phyloP scores from a whole-genome alignment of 805 yeast genomes.

The Ogataea henricii region DNA sequence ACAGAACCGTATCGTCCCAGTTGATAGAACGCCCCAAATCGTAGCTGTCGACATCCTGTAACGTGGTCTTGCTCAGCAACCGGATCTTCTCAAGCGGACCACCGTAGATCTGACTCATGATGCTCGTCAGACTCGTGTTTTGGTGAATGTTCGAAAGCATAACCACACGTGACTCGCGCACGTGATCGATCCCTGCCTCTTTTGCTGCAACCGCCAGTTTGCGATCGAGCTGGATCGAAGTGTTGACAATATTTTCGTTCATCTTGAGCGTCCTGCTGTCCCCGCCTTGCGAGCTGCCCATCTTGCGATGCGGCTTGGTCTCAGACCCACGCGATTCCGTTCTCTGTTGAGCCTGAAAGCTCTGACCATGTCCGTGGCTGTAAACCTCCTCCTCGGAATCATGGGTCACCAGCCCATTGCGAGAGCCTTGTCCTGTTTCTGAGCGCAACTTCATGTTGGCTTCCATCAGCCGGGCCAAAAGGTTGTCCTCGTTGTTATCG shows the following conservation, averaged over 20 bases:
- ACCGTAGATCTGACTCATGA: constrained; percentile 60
- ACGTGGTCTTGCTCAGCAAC: constrained; percentile 25
- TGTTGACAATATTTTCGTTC: constrained; percentile 25
- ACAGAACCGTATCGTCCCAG: constrained; percentile 37
- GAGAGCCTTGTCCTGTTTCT: constrained; percentile 9
- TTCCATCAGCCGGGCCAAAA: constrained; percentile 24
- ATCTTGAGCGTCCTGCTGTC: constrained; percentile 17
- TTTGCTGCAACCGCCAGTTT: constrained; percentile 3
- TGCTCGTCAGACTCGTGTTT: constrained; percentile 47
- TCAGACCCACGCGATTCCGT: constrained; percentile 16
- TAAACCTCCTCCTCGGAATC: constrained; percentile 15
- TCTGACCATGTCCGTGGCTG: neutral
- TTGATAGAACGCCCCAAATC: constrained; percentile 18
- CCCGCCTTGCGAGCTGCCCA: constrained; percentile 8
- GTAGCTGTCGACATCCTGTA: constrained; percentile 11
- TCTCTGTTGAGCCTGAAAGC: neutral
- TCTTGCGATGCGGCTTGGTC: constrained; percentile 4
- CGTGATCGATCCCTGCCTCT: constrained; percentile 12
- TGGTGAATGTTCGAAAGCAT: constrained; percentile 27
- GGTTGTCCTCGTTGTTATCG: constrained; percentile 18
- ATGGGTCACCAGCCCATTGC: constrained; percentile 9
- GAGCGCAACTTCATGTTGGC: constrained; percentile 15
- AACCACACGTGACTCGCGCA: constrained; percentile 22
- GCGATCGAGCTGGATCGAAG: constrained; percentile 6
- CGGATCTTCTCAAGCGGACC: constrained; percentile 65